Conservation (phyloP, 2,329 filamentous ascomycete genomes). For the Nothopassalora personata region DNA sequence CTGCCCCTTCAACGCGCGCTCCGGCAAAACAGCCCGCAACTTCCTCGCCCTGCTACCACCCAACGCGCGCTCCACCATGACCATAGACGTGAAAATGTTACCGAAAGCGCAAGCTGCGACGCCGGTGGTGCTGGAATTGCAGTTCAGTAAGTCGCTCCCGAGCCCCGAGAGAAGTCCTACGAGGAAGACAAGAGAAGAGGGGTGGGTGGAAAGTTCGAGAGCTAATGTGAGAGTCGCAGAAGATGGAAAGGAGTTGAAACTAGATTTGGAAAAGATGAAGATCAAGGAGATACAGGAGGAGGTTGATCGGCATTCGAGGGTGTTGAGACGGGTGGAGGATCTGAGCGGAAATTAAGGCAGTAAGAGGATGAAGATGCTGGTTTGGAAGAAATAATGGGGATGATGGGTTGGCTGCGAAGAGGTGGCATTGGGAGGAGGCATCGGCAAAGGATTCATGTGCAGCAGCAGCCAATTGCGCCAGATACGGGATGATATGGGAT, state of each 20-base stretch:
- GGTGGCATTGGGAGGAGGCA: too few relatives aligned
- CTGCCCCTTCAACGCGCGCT: constrained; percentile 79
- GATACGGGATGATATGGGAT: too few relatives aligned
- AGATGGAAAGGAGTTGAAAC: constrained; percentile 83
- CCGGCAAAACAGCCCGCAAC: constrained; percentile 71
- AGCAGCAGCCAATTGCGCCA: too few relatives aligned
- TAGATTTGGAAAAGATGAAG: constrained; percentile 73
- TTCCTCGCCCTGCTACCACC: constrained; percentile 83
- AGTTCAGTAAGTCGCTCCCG: constrained; percentile 64
- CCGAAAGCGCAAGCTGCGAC: constrained; percentile 60
- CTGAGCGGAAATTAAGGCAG: constrained; percentile 45
- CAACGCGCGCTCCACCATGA: constrained; percentile 67
- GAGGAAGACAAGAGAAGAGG: neutral
- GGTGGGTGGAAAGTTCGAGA: neutral
- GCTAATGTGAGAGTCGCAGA: constrained; percentile 48
- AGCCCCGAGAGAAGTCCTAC: neutral
- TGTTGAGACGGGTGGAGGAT: constrained; percentile 76
- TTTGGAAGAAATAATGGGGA: neutral
- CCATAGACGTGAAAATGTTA: constrained; percentile 71
- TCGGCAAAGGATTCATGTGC: too few relatives aligned
- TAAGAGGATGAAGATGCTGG: neutral
- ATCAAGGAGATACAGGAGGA: constrained; percentile 85
- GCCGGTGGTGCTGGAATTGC: constrained; percentile 65
- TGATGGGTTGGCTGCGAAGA: neutral
- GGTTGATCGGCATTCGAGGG: constrained; percentile 81